phyloP scores from a whole-genome alignment of 495 filamentous ascomycete genomes.

The Penicillium canescens region DNA sequence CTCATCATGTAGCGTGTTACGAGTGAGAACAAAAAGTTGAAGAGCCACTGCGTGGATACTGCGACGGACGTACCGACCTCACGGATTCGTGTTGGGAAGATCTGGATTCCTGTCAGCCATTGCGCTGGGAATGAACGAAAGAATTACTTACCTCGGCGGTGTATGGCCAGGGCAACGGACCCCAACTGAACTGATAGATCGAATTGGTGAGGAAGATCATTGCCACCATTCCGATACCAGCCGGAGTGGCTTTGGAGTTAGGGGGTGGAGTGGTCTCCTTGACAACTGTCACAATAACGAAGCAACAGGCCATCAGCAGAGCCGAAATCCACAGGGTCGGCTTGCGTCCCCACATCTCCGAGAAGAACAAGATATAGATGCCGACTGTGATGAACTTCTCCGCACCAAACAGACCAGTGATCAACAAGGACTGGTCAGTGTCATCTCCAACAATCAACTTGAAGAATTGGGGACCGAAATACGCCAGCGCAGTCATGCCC shows the following conservation, averaged over 20 bases:
- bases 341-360: constrained; percentile 57
- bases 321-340: constrained; percentile 53
- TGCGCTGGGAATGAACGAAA: not conserved
- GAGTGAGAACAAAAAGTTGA: constrained; percentile 51
- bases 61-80: constrained; percentile 43
- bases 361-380: constrained; percentile 50
- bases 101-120: constrained; percentile 17
- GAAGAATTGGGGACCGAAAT: constrained; percentile 53
- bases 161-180: constrained; percentile 52
- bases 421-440: constrained; percentile 38
- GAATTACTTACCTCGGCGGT: constrained; percentile 34
- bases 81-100: constrained; percentile 50
- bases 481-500: constrained; percentile 44
- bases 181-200: constrained; percentile 52
- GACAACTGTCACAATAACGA: constrained; percentile 51
- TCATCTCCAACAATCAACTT: constrained; percentile 42
- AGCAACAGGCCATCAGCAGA: constrained; percentile 43
- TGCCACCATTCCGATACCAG: constrained; percentile 46
- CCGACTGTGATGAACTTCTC: constrained; percentile 48
- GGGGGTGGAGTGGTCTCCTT: constrained; percentile 36
- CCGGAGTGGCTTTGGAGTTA: constrained; percentile 28
- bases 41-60: constrained; percentile 51
- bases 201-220: constrained; percentile 51
- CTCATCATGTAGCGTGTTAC: constrained; percentile 50
- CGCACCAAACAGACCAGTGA: constrained; percentile 51